Evolutionary conservation across 495 filamentous ascomycete genomes (phyloP), one percentile per base, ranked within the genome.

Genomic region (Aspergillus coremiiformis): DNA sequence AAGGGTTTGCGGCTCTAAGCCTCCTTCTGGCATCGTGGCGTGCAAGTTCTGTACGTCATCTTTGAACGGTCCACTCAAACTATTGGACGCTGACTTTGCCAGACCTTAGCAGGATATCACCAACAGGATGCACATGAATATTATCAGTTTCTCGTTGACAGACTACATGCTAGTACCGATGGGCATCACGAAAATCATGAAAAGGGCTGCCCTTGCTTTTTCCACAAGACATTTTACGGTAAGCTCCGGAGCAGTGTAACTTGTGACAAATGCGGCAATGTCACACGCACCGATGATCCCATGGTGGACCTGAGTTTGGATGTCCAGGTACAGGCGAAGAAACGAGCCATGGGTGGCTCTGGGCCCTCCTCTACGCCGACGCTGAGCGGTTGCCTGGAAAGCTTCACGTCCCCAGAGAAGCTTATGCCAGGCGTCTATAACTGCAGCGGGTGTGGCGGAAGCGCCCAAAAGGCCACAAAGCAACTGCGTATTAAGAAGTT

Each of bases 51-150:
- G 85, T 80, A 65, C 47, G 67, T 49, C n/a, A 26, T 27, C 33
- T 26, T 50, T n/a, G 17, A 41, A 24, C 42, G 23, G 17, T 27
- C 37, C 27, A 9, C n/a, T 22, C 20, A 42, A 43, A 5, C 10
- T 15, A 30, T 44, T 39, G 50, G 73, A 63, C 73, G 74, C 62
- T 65, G 66, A 4, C 74, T 75, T 7, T 72, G 75, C 20, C 71
- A 90, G 75, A 80, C 85, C n/a, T 77, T 95, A 22, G 86, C 89
- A 9, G 89, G 89, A n/a, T 90, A 92, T 59, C 84, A 87, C 53
- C 89, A 95, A 67, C 91, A 95, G 69, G 91, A 96, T 63, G 89
- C 90, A 1, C 90, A 96, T 64, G 91, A 96, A 62, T 96, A 91
- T 66, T 89, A 95, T 70, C 87, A 93, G 63, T 95, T 94, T 62